Conservation (phyloP, 495 filamentous ascomycete species). For the Clohesyomyces aquaticus region DNA sequence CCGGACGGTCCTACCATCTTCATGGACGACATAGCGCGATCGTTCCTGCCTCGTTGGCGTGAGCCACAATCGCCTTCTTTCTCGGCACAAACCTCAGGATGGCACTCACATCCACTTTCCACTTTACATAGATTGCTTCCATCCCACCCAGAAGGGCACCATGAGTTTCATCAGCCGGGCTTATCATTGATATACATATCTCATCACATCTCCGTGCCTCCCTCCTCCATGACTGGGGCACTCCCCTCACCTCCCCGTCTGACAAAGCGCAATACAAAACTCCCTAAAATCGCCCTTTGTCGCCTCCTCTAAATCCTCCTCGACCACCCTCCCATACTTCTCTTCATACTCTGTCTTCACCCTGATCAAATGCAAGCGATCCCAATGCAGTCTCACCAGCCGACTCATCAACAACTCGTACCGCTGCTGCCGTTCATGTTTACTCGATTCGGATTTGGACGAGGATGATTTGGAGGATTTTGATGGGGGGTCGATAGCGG, state of each 20-base stretch:
- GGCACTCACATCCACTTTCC: no score
- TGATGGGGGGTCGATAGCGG: conserved; percentile 15
- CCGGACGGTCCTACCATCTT: no score
- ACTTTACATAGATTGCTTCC: no score
- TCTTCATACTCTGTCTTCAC: conserved; percentile 49
- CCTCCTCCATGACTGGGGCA: no score
- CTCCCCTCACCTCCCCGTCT: conserved; percentile 30
- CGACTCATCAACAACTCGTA: conserved; percentile 49
- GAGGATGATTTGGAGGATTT: conserved; percentile 19
- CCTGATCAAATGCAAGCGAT: conserved; percentile 43
- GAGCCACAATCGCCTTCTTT: no score
- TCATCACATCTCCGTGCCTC: no score
- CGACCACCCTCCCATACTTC: conserved; percentile 43
- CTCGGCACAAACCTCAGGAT: no score
- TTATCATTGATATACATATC: no score
- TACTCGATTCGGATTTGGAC: conserved; percentile 32
- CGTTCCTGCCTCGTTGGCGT: no score
- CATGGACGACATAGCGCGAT: no score
- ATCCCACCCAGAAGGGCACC: no score
- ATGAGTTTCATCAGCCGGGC: no score
- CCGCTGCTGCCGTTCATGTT: conserved; percentile 42
- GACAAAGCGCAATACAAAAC: conserved; percentile 43
- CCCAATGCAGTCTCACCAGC: conserved; percentile 49
- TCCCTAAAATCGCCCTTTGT: conserved; percentile 46
- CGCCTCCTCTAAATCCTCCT: conserved; percentile 47